A percentile compares a stretch with the other conserved stretches of the same genome.
phyloP scores from a whole-genome alignment of 495 filamentous ascomycete species.

The Terfezia boudieri region DNA sequence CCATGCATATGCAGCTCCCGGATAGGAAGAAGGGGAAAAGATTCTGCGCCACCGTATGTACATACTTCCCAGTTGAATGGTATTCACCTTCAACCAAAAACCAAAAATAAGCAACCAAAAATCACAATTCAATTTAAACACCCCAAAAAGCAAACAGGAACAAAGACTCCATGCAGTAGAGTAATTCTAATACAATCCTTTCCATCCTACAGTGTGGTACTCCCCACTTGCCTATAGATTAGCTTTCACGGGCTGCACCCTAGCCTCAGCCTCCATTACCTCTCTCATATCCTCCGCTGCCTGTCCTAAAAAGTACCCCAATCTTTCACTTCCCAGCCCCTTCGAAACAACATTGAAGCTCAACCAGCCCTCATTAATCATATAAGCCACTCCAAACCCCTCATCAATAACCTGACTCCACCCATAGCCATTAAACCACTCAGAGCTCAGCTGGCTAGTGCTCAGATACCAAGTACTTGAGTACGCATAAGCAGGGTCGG shows the following conservation, averaged over 20 bases:
- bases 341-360: constrained; percentile 99
- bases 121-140: too few species aligned
- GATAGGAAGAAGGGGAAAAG: too few species aligned
- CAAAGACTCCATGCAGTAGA: too few species aligned
- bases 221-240: constrained; percentile 40
- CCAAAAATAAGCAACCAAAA: too few species aligned
- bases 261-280: constrained; percentile 59
- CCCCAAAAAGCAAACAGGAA: too few species aligned
- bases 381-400: constrained; percentile 94
- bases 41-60: too few species aligned
- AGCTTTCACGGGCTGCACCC: constrained; percentile 46
- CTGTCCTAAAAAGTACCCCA: constrained; percentile 88
- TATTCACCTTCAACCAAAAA: too few species aligned
- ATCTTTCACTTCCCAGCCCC: constrained; percentile 67
- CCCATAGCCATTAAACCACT: constrained; percentile 98
- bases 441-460: constrained; percentile 71
- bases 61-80: too few species aligned
- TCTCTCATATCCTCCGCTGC: constrained; percentile 80
- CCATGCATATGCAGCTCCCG: too few species aligned
- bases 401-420: constrained; percentile 98
- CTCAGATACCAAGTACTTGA: constrained; percentile 74
- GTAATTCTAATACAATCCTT: too few species aligned
- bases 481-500: constrained; percentile 71
- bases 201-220: too few species aligned
- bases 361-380: constrained; percentile 96